These are phyloP conservation scores for Pythium brachiatum DNA, from an alignment of 352 stramenopile genomes.

Conservation along the genomic window DNA sequence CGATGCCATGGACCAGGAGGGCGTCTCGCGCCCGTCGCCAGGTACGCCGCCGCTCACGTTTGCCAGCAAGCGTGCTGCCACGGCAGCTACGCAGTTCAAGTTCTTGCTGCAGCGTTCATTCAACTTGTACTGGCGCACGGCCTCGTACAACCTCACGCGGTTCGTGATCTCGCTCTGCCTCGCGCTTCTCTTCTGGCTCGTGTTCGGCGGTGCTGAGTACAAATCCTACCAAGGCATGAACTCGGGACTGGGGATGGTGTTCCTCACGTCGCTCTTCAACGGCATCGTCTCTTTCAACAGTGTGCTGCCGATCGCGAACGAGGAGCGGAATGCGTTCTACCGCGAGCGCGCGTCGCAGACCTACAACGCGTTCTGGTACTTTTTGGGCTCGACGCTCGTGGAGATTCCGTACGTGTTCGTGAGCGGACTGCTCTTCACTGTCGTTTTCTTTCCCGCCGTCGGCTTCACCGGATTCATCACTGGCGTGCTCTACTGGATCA, in stretches of 20 bases:
- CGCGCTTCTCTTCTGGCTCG: conserved; percentile 58
- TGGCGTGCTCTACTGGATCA: conserved; percentile 63
- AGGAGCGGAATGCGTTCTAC: conserved; percentile 83
- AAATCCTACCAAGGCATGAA: conserved; percentile 50
- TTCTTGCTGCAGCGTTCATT: conserved; percentile 18
- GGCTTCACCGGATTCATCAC: conserved; percentile 34
- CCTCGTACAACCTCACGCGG: conserved; percentile 71
- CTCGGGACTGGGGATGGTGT: conserved; percentile 74
- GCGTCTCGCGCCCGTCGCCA: conserved; percentile 4
- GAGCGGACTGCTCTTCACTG: conserved; percentile 39
- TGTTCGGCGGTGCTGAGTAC: conserved; percentile 44
- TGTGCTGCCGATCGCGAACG: conserved; percentile 65
- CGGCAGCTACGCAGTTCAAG: conserved; percentile 20
- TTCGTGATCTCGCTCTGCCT: conserved; percentile 64
- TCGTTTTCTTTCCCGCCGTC: conserved; percentile 76
- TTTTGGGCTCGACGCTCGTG: conserved; percentile 51
- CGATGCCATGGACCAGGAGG: conserved; percentile 3
- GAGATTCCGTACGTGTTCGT: conserved; percentile 64
- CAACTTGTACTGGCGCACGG: conserved; percentile 31
- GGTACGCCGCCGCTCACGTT: conserved; percentile 14
- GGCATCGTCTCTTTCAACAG: conserved; percentile 69
- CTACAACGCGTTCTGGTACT: conserved; percentile 68
- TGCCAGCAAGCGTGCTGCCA: conserved; percentile 18
- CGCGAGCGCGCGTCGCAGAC: conserved; percentile 75
- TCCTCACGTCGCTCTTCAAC: conserved; percentile 83